phyloP scores from a whole-genome alignment of 805 yeast genomes.

The Phaffomyces thermotolerans region DNA sequence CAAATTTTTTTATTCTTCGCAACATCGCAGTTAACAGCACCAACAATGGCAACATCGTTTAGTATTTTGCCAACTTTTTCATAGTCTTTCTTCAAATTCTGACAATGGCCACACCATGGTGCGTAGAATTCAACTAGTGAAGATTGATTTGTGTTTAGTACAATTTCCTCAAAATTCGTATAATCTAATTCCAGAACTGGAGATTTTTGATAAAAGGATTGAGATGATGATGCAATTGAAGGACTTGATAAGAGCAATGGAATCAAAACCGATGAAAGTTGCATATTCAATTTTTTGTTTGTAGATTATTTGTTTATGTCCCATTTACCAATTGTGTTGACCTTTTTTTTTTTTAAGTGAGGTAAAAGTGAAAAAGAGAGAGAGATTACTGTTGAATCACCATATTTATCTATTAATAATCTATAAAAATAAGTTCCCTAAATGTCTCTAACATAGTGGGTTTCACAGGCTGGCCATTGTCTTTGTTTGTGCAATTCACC shows the following conservation, averaged over 20 bases:
- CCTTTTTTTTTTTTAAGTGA: too few species aligned
- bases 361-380: too few species aligned
- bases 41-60: conserved; percentile 55
- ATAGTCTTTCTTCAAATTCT: conserved; percentile 57
- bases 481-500: conserved; percentile 50
- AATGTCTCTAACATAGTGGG: conserved; percentile 65
- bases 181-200: conserved; percentile 51
- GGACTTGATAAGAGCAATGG: not conserved
- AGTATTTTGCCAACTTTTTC: conserved; percentile 55
- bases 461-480: conserved; percentile 81
- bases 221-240: not conserved
- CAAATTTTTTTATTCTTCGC: conserved; percentile 64
- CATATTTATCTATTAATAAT: too few species aligned
- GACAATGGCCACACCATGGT: conserved; percentile 98
- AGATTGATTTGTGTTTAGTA: conserved; percentile 66
- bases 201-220: conserved; percentile 7
- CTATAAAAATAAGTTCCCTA: conserved; percentile 7
- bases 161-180: conserved; percentile 55
- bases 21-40: conserved; percentile 81
- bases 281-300: not conserved
- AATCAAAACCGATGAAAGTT: not conserved
- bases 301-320: too few species aligned
- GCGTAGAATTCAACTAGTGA: conserved; percentile 87
- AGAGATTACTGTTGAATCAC: too few species aligned
- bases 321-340: too few species aligned